Base-by-base conservation (phyloP, 495 filamentous ascomycete genomes). In the Xeromyces bisporus region DNA sequence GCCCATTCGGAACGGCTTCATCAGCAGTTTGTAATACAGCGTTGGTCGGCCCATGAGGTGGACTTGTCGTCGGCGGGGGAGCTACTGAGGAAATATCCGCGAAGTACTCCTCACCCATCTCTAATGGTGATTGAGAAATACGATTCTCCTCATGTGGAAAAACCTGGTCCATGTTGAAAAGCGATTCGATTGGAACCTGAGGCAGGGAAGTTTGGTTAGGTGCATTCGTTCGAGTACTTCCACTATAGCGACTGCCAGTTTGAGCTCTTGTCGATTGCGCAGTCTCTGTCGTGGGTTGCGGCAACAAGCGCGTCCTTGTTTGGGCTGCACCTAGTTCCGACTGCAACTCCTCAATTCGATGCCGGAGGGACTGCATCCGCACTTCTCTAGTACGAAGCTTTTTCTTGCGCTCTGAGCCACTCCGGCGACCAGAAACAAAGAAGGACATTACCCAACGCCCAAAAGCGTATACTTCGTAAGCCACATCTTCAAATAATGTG, bases 401-500 rank as follows among this genome's bases (percentile, higher is more conserved):
- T 30, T 14, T 26, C 35, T 25, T 34, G n/a, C 35, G 41, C n/a
- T 47, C 38, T 23, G 35, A 29, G 6, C 18, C 16, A 20, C 39
- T 34, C 18, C 26, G 37, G 18, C 36, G 34, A 10, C 41, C 44
- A 13, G 48, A 41, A 11, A 47, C 48, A 25, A 64, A 47, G 13
- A 42, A 42, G 0, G 50, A 54, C 7, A 48, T 41, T 7, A 56
- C 25, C 57, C 54, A 61, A 10, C 35, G 33, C 18, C 44, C 42
- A n/a, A 64, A 40, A 21, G 35, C 23, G 7, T 20, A 32, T 5
- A 58, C 8, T 35, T 64, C 60, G 29, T 47, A 55, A 26, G 46
- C 39, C 9, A 64, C 39, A 36, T 62, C 58, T 26, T 62, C 42
- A 7, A 50, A 26, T 2, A 62, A 37, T 4, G 54, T 50, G n/a